phyloP scores from a whole-genome alignment of 75 land plant species.

The Picea sitchensis region DNA sequence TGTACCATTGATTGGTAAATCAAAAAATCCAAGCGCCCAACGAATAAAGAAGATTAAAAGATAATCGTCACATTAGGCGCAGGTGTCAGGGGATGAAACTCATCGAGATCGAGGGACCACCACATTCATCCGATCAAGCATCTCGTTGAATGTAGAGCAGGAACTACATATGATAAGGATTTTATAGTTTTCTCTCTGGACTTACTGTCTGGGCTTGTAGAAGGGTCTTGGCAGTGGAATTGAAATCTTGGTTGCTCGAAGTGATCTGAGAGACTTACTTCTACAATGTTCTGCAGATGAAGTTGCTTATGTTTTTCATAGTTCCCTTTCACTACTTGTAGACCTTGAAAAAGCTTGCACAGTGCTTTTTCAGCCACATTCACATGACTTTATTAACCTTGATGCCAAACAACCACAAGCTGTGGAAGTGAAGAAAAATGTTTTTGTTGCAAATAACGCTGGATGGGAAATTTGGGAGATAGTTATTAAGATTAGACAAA shows the following conservation, averaged over 20 bases:
- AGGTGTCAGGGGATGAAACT: no score
- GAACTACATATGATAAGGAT: no score
- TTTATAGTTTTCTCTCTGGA: no score
- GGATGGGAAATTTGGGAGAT: slow-evolving; percentile 99
- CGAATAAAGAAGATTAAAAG: no score
- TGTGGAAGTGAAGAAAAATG: slow-evolving; percentile 59
- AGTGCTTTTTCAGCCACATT: slow-evolving; percentile 77
- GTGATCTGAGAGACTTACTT: slow-evolving; percentile 75
- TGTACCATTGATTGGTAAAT: no score
- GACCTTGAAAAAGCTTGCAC: slow-evolving; percentile 97
- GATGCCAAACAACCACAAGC: slow-evolving; percentile 86
- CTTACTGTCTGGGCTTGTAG: no score
- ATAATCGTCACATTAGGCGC: no score
- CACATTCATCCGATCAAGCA: no score
- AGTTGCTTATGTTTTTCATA: slow-evolving; percentile 88
- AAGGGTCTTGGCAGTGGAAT: no score
- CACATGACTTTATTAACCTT: slow-evolving; percentile 71
- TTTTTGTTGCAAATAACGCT: slow-evolving; percentile 97
- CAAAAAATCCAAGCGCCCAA: no score
- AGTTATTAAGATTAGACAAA: slow-evolving; percentile 87
- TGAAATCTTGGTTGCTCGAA: slow-evolving; percentile 53
- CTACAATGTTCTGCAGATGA: slow-evolving; percentile 93
- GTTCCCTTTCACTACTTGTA: slow-evolving; percentile 98
- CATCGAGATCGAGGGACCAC: no score
- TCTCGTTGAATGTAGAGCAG: no score